Evolutionary conservation across 2,329 filamentous ascomycete genomes (phyloP), one percentile per base, ranked within the genome.

Genomic region (Apiospora kogelbergensis): DNA sequence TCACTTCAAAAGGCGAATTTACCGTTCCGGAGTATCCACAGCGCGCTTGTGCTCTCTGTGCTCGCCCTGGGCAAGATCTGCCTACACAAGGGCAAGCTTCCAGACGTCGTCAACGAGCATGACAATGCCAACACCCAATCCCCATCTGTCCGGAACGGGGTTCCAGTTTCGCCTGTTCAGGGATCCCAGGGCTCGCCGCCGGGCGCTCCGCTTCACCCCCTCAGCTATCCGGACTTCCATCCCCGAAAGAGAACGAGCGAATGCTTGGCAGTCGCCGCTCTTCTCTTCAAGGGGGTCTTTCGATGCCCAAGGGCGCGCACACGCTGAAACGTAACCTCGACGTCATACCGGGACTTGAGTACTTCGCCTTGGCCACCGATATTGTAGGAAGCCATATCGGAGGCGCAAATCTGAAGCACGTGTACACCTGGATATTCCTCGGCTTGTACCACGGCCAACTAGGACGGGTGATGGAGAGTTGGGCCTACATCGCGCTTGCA

Each of bases 391-490:
- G 92, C 69, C 90, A 96, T 66, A 86, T 90, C 44, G 95, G 93
- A 15, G 92, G 92, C 0, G 93, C 91, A 71, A 92, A 93, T 57
- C 84, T 98, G 69, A 90, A 92, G 72, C 92, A 96, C 76, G 93
- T 97, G 5, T 95, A 97, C 78, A 93, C 92, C 9, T 90, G 91
- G 74, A 88, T 98, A 30, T 86, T 98, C 63, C 94, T 94, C 20
- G 94, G 93, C 2, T 82, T 99, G 6, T 99, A 97, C 77, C 91
- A 95, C 71, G 94, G 94, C 3, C 96, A 98, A 78, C 83, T 98
- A 33, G 95, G 91, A 0, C 88, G 95, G 65, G 92, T 97, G 0
- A 84, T 98, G 73, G 93, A 97, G 77, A 98, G 95, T 76, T 95
- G 88, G 77, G 83, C 86, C 3, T 88, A 86, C 71, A 89, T 91